A percentile compares a stretch with the other conserved stretches of the same genome.
phyloP scores from a whole-genome alignment of 805 yeast species.

The Kazachstania africana region DNA sequence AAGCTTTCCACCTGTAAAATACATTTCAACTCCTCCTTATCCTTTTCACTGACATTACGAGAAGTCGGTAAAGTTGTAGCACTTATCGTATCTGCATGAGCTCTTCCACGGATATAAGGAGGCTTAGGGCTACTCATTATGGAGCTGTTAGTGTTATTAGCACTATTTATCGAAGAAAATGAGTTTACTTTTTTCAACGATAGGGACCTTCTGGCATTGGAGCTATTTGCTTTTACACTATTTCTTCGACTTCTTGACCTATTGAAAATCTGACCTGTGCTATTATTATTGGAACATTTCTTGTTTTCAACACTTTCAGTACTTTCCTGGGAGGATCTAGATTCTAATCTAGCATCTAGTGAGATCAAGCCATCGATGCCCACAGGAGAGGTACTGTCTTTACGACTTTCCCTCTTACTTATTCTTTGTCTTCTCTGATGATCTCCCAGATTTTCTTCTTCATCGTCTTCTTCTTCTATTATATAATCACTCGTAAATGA shows the following conservation, averaged over 20 bases:
- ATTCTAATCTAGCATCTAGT: constrained; percentile 7
- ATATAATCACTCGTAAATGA: no score
- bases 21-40: constrained; percentile 6
- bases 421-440: neutral
- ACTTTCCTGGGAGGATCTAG: neutral
- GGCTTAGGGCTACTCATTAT: neutral
- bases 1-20: constrained; percentile 17
- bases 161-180: constrained; percentile 2
- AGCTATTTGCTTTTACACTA: neutral
- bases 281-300: neutral
- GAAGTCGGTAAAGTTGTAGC: constrained; percentile 9
- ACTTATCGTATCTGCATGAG: constrained; percentile 18
- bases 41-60: neutral
- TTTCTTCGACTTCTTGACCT: neutral
- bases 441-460: neutral
- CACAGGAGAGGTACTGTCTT: constrained; percentile 2
- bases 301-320: neutral
- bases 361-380: neutral
- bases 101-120: constrained; percentile 6
- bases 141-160: neutral
- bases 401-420: neutral
- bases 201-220: neutral
- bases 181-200: constrained; percentile 4
- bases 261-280: neutral
- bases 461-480: constrained; percentile 16